These are phyloP conservation scores for Phoenix roebelenii DNA, from an alignment of 176 grass and related monocot genomes.

Conservation along the genomic window DNA sequence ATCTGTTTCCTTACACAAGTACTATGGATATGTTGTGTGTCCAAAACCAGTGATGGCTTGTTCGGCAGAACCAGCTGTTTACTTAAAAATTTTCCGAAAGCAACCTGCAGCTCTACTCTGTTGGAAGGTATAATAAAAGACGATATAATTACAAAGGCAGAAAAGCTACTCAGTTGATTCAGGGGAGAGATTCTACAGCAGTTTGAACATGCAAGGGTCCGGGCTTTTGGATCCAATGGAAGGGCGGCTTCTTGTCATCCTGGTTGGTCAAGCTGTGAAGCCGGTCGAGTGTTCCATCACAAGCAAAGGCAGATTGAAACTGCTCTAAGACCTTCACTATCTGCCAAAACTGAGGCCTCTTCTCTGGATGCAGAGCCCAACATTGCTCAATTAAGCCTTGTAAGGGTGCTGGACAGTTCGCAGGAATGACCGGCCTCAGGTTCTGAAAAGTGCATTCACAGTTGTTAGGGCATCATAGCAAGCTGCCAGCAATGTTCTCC, in stretches of 20 bases:
- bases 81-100: too few species aligned
- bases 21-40: too few species aligned
- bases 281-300: constrained; percentile 58
- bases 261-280: constrained; percentile 33
- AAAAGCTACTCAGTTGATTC: too few species aligned
- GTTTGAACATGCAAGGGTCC: constrained; percentile 26
- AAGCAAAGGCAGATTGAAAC: constrained; percentile 38
- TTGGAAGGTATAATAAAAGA: too few species aligned
- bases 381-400: constrained; percentile 72
- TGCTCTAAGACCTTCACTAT: constrained; percentile 61
- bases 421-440: constrained; percentile 65
- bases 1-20: too few species aligned
- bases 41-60: too few species aligned
- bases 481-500: too few species aligned
- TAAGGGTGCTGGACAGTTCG: constrained; percentile 42
- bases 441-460: constrained; percentile 46
- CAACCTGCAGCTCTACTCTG: too few species aligned
- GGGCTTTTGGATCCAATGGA: constrained; percentile 59
- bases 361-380: constrained; percentile 55
- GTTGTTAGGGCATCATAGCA: too few species aligned
- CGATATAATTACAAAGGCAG: too few species aligned
- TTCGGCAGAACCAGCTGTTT: too few species aligned
- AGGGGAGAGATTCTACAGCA: neutral
- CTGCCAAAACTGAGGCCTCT: constrained; percentile 69
- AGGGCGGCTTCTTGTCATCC: constrained; percentile 62